Evolutionary conservation across 495 filamentous ascomycete genomes (phyloP), one percentile per base, ranked within the genome.

Genomic region (Aspergillus mulundensis): DNA sequence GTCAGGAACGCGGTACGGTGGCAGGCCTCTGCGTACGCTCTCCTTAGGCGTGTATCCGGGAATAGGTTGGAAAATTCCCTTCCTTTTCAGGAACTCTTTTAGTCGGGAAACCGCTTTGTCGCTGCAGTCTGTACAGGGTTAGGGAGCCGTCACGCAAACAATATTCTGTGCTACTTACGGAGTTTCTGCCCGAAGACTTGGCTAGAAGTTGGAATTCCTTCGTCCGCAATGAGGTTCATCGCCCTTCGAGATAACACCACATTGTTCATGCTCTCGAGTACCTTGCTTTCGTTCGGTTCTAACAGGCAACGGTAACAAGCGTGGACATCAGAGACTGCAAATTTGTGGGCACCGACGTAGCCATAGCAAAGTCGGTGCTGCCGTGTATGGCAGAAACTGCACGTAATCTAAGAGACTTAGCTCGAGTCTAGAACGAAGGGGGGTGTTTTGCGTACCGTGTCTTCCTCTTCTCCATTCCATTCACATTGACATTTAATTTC

Each of bases 341-440:
- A 53, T 49, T 72, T 69, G 32, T 62, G 45, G 5, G 49, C 7
- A 30, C 54, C 64, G 23, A 46, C 45, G 19, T 56, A 79, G 14
- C 79, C 79, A 56, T 81, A 82, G 62, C 78, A 82, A 15, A 73
- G 61, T 40, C 66, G 39, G 59, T 82, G 79, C 54, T 82, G 79
- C 60, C 64, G 74, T 16, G 66, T 76, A 32, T 68, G 53, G 56
- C 78, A 82, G 55, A 71, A 78, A 38, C 46, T 52, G 53, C 79
- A 82, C 54, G 70, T 54, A 21, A 79, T 60, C 78, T 81, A 19
- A 24, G 6, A 23, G 36, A 19, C 14, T 64, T 47, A 61, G 59
- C 34, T 19, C 8, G 34, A 24, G 16, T 14, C 44, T 11, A 11
- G 0, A 11, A 11, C 15, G 20, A 12, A 28, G 16, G 8, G n/a